Conservation (phyloP, 2,329 filamentous ascomycete species). For the Fusarium pseudoanthophilum region DNA sequence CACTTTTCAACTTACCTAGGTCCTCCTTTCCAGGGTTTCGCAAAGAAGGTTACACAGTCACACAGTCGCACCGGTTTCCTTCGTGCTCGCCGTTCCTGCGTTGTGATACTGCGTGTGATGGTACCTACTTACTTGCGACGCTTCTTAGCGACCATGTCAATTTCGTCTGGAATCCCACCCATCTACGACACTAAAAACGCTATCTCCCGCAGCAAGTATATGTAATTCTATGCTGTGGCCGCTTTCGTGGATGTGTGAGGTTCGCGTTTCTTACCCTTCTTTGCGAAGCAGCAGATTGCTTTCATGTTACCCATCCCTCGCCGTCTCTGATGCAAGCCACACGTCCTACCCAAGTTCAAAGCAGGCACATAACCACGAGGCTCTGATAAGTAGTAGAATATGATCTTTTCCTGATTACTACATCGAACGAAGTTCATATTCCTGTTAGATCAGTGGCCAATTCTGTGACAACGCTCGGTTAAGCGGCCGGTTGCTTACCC, state of each 20-base stretch:
- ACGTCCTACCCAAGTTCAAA: not conserved
- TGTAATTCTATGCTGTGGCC: constrained; percentile 1
- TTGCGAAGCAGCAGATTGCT: not conserved
- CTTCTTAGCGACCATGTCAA: not conserved
- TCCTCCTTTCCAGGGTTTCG: constrained; percentile 2
- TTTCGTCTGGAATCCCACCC: constrained; percentile 12
- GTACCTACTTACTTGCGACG: not conserved
- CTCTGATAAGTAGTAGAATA: not conserved
- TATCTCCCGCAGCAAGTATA: constrained; percentile 2
- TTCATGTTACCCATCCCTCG: not conserved
- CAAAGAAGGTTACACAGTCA: constrained; percentile 5
- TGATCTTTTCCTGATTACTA: not conserved
- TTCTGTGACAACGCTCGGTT: constrained; percentile 8
- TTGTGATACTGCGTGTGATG: constrained; percentile 13
- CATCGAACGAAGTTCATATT: not conserved
- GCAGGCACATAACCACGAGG: not conserved
- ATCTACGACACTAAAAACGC: constrained; percentile 3
- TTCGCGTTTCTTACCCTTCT: not conserved
- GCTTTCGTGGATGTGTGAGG: not conserved
- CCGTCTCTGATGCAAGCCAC: not conserved
- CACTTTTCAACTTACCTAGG: constrained; percentile 9
- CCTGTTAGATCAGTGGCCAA: not conserved
- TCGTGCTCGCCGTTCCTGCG: constrained; percentile 29
- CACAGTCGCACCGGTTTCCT: constrained; percentile 12
- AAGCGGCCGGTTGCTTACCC: constrained; percentile 9